phyloP scores from a whole-genome alignment of 306 rosid genomes.

The Begonia masoniana region DNA sequence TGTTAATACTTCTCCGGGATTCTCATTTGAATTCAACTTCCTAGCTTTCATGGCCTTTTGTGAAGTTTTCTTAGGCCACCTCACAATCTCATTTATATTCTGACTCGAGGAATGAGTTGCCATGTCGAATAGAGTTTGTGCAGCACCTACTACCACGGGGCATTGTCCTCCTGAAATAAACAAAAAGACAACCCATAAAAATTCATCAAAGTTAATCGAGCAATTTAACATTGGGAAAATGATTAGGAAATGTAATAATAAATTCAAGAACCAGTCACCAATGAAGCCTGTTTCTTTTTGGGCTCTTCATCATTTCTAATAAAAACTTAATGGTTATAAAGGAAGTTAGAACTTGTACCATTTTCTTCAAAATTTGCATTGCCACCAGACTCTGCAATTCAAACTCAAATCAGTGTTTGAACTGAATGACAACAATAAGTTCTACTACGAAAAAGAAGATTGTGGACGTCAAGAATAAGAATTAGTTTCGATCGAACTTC shows the following conservation, averaged over 20 bases:
- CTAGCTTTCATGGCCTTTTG: slow-evolving; percentile 64
- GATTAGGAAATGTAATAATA: too few relatives aligned
- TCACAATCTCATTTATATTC: slow-evolving; percentile 38
- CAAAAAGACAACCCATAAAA: too few relatives aligned
- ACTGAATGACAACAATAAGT: too few relatives aligned
- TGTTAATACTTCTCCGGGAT: slow-evolving; percentile 32
- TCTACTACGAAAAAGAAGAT: too few relatives aligned
- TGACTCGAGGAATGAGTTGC: slow-evolving; percentile 25
- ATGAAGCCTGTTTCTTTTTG: too few relatives aligned
- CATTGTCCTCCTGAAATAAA: slow-evolving; percentile 37
- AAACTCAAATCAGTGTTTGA: slow-evolving; percentile 7
- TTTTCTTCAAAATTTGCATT: too few relatives aligned
- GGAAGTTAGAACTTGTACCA: slow-evolving; percentile 6
- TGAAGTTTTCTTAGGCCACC: slow-evolving; percentile 73
- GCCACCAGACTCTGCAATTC: slow-evolving; percentile 29
- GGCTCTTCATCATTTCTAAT: too few relatives aligned
- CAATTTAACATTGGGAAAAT: too few relatives aligned
- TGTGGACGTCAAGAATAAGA: too few relatives aligned
- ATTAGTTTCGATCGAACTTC: background rate
- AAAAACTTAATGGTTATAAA: background rate
- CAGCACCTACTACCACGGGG: slow-evolving; percentile 56
- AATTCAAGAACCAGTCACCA: too few relatives aligned
- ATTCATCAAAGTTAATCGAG: too few relatives aligned
- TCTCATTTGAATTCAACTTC: slow-evolving; percentile 43
- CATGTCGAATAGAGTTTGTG: slow-evolving; percentile 57